Percentiles rank a stretch among this genome's conserved stretches.
These are phyloP conservation scores for Cordyceps militaris DNA, from an alignment of 2,329 filamentous ascomycete genomes.

Conservation along the genomic window DNA sequence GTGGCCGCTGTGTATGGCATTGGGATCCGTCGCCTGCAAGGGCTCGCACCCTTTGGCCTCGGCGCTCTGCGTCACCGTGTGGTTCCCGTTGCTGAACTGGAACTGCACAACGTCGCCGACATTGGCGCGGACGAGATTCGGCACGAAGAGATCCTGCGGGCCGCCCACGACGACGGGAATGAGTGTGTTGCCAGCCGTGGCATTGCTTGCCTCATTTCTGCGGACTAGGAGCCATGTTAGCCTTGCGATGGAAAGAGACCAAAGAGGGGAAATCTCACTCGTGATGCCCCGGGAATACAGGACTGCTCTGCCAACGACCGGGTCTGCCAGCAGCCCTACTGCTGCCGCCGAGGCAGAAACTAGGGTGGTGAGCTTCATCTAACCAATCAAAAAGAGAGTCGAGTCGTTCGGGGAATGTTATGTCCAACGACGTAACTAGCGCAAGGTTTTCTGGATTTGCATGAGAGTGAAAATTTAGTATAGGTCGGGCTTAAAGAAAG, in stretches of 20 bases:
- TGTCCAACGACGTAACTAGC: neutral
- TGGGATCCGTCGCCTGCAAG: slow-evolving; percentile 25
- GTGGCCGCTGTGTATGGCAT: slow-evolving; percentile 33
- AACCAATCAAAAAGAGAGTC: neutral
- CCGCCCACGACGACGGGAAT: slow-evolving; percentile 32
- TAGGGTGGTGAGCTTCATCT: neutral
- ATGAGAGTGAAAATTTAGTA: neutral
- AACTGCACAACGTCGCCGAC: slow-evolving; percentile 35
- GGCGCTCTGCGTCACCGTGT: slow-evolving; percentile 36
- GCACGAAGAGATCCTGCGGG: slow-evolving; percentile 30
- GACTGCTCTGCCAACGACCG: neutral
- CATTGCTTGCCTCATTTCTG: neutral
- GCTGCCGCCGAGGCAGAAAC: neutral
- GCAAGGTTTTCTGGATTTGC: neutral
- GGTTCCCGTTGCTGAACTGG: slow-evolving; percentile 37
- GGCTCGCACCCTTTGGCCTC: slow-evolving; percentile 31
- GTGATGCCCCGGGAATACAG: neutral
- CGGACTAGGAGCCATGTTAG: neutral
- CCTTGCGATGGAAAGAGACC: neutral
- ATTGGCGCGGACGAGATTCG: slow-evolving; percentile 27
- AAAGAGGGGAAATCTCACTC: neutral
- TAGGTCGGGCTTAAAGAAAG: neutral
- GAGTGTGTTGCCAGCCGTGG: slow-evolving; percentile 14
- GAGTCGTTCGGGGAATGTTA: neutral
- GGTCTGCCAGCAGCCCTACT: neutral